Evolutionary conservation across 1,139 yeast genomes (phyloP).

Genomic region (Candida freyschussii): DNA sequence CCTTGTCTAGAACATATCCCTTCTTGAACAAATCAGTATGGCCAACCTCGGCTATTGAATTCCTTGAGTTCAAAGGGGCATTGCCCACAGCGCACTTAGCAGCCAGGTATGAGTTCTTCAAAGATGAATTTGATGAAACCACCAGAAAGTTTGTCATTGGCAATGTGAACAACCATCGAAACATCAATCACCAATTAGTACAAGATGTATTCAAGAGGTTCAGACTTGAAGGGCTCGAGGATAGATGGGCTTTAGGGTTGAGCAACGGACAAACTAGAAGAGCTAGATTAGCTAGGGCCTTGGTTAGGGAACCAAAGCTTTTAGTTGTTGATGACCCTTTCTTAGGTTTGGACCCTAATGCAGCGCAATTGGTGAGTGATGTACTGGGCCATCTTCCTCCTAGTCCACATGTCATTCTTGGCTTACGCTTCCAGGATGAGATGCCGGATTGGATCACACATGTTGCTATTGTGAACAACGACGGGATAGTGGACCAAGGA

Average conservation of each 20-base stretch:
- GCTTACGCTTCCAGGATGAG: constrained; percentile 69
- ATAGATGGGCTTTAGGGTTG: constrained; percentile 78
- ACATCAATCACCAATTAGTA: constrained; percentile 34
- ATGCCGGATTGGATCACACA: constrained; percentile 79
- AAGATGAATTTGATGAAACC: constrained; percentile 77
- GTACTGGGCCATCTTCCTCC: constrained; percentile 38
- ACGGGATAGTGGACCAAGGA: constrained; percentile 52
- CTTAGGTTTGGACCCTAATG: constrained; percentile 80
- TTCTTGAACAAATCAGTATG: constrained; percentile 37
- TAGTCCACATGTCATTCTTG: constrained; percentile 52
- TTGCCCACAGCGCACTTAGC: constrained; percentile 72
- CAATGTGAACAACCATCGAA: constrained; percentile 27
- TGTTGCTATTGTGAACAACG: constrained; percentile 53
- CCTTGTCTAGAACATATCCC: constrained; percentile 53
- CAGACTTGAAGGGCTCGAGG: constrained; percentile 49
- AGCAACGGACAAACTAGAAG: constrained; percentile 93
- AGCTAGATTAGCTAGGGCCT: constrained; percentile 75
- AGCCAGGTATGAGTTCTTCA: constrained; percentile 82
- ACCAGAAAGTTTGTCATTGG: constrained; percentile 56
- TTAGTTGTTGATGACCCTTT: constrained; percentile 87
- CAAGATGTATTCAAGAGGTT: constrained; percentile 44
- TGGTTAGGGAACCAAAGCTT: constrained; percentile 60
- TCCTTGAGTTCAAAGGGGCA: constrained; percentile 63
- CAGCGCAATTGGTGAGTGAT: constrained; percentile 54
- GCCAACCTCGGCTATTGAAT: constrained; percentile 43